These are phyloP conservation scores for Delonix regia DNA, from an alignment of 306 rosid species.

Conservation along the genomic window DNA sequence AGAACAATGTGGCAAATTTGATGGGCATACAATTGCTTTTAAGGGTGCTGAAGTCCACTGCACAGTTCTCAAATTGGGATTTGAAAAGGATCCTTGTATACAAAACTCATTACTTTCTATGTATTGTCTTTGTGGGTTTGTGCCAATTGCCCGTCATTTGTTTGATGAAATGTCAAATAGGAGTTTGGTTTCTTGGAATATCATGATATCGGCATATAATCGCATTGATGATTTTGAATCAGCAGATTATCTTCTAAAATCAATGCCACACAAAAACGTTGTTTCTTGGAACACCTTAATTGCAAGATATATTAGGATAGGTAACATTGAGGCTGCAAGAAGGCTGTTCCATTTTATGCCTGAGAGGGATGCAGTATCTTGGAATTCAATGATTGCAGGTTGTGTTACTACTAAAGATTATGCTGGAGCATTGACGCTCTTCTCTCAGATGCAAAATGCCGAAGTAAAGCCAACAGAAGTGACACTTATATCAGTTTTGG, in stretches of 20 bases:
- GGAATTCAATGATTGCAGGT: conserved; percentile 70
- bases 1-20: conserved; percentile 30
- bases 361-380: conserved; percentile 63
- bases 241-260: conserved; percentile 49
- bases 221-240: conserved; percentile 47
- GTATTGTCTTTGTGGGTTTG: conserved; percentile 53
- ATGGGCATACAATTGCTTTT: conserved; percentile 32
- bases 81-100: conserved; percentile 45
- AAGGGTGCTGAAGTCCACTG: conserved; percentile 73
- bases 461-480: conserved; percentile 55
- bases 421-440: conserved; percentile 48
- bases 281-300: conserved; percentile 71
- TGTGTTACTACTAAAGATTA: conserved; percentile 53
- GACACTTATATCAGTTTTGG: conserved; percentile 54
- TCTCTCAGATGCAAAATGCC: conserved; percentile 56
- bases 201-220: conserved; percentile 66
- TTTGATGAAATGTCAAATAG: conserved; percentile 61
- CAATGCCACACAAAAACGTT: conserved; percentile 65
- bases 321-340: conserved; percentile 55
- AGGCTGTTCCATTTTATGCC: conserved; percentile 58
- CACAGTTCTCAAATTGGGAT: conserved; percentile 54
- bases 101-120: conserved; percentile 58
- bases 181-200: conserved; percentile 65
- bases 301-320: conserved; percentile 43
- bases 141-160: conserved; percentile 46